phyloP scores from a whole-genome alignment of 352 stramenopile species.

The Globisporangium heterothallicum region DNA sequence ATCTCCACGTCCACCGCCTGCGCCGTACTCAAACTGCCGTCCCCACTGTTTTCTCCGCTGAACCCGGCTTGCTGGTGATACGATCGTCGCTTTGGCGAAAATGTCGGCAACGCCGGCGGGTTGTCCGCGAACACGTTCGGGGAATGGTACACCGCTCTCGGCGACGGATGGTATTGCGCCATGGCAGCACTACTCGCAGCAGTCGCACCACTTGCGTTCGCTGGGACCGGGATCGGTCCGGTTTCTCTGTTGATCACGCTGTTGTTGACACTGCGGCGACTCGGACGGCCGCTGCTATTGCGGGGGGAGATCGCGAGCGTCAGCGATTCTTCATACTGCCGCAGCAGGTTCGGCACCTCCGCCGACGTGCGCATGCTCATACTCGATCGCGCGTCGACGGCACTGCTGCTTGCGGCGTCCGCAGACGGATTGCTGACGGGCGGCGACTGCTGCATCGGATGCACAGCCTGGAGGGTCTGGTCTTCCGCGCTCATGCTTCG shows the following conservation, averaged over 20 bases:
- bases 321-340: constrained; percentile 46
- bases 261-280: constrained; percentile 5
- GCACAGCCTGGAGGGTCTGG: constrained; percentile 9
- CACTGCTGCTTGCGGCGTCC: neutral
- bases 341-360: constrained; percentile 23
- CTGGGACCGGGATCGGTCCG: neutral
- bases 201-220: neutral
- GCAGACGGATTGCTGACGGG: neutral
- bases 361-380: constrained; percentile 6
- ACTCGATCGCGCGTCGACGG: neutral
- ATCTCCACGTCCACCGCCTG: constrained; percentile 20
- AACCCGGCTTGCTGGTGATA: constrained; percentile 13
- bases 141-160: constrained; percentile 59
- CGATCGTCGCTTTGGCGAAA: constrained; percentile 54
- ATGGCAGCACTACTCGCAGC: neutral
- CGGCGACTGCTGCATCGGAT: constrained; percentile 8
- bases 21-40: neutral
- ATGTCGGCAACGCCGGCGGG: constrained; percentile 33
- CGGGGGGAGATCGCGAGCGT: constrained; percentile 31
- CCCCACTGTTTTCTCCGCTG: neutral
- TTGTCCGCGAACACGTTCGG: constrained; percentile 39
- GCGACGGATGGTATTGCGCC: constrained; percentile 25
- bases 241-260: constrained; percentile 1
- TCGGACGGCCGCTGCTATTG: neutral
- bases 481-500: constrained; percentile 11